These are phyloP conservation scores for Albugo candida DNA, from an alignment of 352 stramenopile species.

Conservation along the genomic window DNA sequence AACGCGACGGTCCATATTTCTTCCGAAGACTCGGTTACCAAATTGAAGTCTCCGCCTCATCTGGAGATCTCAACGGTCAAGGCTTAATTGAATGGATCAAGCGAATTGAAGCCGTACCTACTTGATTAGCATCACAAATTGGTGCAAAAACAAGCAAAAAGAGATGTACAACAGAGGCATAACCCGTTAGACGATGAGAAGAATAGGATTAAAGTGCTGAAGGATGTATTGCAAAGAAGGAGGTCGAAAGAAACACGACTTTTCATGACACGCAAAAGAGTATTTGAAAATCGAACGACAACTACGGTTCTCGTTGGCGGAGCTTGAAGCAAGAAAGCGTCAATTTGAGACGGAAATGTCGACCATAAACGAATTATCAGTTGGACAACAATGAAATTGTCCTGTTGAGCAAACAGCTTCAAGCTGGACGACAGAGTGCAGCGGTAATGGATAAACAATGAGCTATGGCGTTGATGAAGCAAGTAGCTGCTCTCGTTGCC, in stretches of 20 bases:
- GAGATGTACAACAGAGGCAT: conserved; percentile 35
- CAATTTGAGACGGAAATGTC: conserved; percentile 21
- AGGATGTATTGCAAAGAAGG: conserved; percentile 52
- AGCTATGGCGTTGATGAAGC: conserved; percentile 24
- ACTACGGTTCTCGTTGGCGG: conserved; percentile 25
- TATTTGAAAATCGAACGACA: conserved; percentile 48
- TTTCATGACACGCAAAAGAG: conserved; percentile 30
- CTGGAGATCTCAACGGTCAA: conserved; percentile 1
- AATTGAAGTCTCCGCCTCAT: too few species aligned
- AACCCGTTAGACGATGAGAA: conserved; percentile 33
- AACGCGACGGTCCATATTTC: too few species aligned
- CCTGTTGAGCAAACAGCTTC: conserved; percentile 23
- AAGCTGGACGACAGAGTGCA: conserved; percentile 34
- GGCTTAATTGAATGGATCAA: conserved; percentile 7
- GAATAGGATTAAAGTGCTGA: conserved; percentile 43
- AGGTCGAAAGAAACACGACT: conserved; percentile 44
- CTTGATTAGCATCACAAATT: conserved; percentile 17
- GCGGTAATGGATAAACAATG: conserved; percentile 32
- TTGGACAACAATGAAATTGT: conserved; percentile 33
- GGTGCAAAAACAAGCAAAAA: conserved; percentile 24
- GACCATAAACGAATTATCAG: conserved; percentile 36
- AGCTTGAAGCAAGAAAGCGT: conserved; percentile 40
- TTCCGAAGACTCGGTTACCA: too few species aligned
- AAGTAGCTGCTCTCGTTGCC: conserved; percentile 16
- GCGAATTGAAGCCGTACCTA: conserved; percentile 14